These are phyloP conservation scores for Xylaria sp. DNA, from an alignment of 2,329 filamentous ascomycete genomes.

Conservation along the genomic window DNA sequence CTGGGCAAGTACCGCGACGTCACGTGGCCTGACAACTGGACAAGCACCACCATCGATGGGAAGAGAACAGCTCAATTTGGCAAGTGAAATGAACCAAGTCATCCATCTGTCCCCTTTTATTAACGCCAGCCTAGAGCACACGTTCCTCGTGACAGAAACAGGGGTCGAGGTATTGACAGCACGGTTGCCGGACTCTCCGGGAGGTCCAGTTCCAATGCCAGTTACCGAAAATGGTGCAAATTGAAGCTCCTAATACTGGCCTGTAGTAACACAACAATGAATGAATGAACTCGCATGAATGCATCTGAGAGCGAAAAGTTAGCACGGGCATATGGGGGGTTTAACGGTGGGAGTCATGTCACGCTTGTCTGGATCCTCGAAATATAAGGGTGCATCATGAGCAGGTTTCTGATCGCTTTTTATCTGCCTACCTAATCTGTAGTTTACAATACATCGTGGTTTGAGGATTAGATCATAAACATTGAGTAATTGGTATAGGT, in stretches of 20 bases:
- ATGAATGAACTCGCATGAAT: conserved; percentile 16
- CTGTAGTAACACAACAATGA: conserved; percentile 19
- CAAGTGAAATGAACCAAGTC: conserved; percentile 60
- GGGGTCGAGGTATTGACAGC: conserved; percentile 87
- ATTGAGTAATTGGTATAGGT: neutral
- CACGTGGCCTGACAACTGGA: conserved; percentile 99
- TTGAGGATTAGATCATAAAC: neutral
- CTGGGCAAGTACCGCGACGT: conserved; percentile 90
- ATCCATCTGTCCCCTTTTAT: neutral
- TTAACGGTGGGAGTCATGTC: neutral
- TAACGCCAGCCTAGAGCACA: conserved; percentile 71
- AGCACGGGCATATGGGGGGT: neutral
- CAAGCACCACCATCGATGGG: conserved; percentile 91
- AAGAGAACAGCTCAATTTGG: conserved; percentile 92
- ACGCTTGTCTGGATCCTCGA: neutral
- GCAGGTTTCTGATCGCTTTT: neutral
- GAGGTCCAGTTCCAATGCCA: conserved; percentile 74
- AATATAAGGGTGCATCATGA: neutral
- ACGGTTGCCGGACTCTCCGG: conserved; percentile 76
- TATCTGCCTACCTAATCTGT: neutral
- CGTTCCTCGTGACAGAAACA: conserved; percentile 83
- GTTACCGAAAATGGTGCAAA: conserved; percentile 39
- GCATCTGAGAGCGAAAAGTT: conserved; percentile 7
- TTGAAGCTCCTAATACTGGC: conserved; percentile 27
- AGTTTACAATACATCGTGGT: neutral